These are phyloP conservation scores for Teunomyces cretensis DNA, from an alignment of 805 yeast species.

Conservation along the genomic window DNA sequence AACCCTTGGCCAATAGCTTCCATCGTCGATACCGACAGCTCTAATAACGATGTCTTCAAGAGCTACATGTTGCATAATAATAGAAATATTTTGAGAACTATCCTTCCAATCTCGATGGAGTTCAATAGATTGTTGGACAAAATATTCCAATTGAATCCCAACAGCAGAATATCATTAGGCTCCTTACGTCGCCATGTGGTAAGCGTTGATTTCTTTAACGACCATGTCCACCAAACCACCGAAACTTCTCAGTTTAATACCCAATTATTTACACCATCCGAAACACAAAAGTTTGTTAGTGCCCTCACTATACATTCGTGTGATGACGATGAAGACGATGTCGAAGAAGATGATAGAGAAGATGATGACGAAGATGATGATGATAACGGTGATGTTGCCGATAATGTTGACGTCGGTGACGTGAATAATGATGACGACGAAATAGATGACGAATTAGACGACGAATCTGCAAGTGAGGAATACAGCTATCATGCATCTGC, in stretches of 20 bases:
- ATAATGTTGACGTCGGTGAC: slow-evolving; percentile 3
- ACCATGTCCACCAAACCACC: slow-evolving; percentile 4
- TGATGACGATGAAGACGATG: not conserved
- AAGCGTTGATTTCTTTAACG: slow-evolving; percentile 31
- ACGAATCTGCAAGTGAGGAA: not conserved
- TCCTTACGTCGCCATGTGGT: slow-evolving; percentile 40
- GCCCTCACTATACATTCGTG: slow-evolving; percentile 2
- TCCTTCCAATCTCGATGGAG: slow-evolving; percentile 71
- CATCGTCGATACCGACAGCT: slow-evolving; percentile 46
- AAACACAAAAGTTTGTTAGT: slow-evolving; percentile 3
- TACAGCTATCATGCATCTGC: slow-evolving; percentile 6
- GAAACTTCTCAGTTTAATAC: not conserved
- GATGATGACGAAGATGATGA: not conserved
- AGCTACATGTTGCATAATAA: slow-evolving; percentile 56
- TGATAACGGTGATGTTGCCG: not conserved
- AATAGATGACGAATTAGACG: not conserved
- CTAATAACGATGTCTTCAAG: slow-evolving; percentile 51
- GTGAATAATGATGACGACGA: not conserved
- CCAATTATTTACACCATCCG: slow-evolving; percentile 1
- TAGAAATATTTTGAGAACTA: slow-evolving; percentile 51
- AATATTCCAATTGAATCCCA: slow-evolving; percentile 48
- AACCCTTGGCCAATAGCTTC: slow-evolving; percentile 91
- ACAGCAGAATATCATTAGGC: slow-evolving; percentile 43
- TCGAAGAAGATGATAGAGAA: not conserved
- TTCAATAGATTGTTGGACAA: slow-evolving; percentile 51